phyloP scores from a whole-genome alignment of 257 asterid genomes.

The Verbena officinalis region DNA sequence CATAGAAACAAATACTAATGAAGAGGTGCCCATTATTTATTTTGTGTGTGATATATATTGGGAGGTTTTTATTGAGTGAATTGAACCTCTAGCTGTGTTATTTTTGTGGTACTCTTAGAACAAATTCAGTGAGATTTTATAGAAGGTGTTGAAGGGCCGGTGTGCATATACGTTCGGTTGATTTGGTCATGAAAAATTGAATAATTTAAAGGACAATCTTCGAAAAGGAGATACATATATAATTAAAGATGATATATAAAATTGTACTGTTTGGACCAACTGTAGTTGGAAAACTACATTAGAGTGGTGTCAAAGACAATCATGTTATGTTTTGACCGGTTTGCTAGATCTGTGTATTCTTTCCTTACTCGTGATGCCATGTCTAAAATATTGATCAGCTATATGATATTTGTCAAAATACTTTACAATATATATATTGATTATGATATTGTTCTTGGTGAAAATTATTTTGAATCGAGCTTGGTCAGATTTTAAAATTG shows the following conservation, averaged over 20 bases:
- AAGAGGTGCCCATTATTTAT: slow-evolving; percentile 36
- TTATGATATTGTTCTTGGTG: too few relatives aligned
- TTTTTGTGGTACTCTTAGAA: slow-evolving; percentile 28
- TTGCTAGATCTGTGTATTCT: neutral
- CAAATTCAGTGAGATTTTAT: slow-evolving; percentile 22
- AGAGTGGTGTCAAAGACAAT: slow-evolving; percentile 63
- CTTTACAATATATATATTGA: neutral
- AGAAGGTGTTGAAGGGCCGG: slow-evolving; percentile 34
- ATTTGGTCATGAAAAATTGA: slow-evolving; percentile 35
- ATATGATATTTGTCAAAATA: neutral
- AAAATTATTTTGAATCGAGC: too few relatives aligned
- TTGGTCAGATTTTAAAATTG: too few relatives aligned
- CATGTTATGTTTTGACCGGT: slow-evolving; percentile 23
- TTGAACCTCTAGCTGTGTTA: neutral
- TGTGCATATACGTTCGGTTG: slow-evolving; percentile 34
- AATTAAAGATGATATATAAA: neutral
- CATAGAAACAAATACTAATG: slow-evolving; percentile 12
- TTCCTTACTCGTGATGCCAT: slow-evolving; percentile 2
- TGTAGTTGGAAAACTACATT: slow-evolving; percentile 51
- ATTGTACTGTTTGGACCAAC: slow-evolving; percentile 24
- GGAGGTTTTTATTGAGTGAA: neutral
- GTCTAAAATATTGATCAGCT: neutral
- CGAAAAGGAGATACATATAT: neutral
- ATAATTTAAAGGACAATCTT: neutral
- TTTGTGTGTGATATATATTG: too few relatives aligned